A percentile compares a stretch with the other conserved stretches of the same genome.
phyloP scores from a whole-genome alignment of 352 stramenopile species.

The Phytopythium montanum region DNA sequence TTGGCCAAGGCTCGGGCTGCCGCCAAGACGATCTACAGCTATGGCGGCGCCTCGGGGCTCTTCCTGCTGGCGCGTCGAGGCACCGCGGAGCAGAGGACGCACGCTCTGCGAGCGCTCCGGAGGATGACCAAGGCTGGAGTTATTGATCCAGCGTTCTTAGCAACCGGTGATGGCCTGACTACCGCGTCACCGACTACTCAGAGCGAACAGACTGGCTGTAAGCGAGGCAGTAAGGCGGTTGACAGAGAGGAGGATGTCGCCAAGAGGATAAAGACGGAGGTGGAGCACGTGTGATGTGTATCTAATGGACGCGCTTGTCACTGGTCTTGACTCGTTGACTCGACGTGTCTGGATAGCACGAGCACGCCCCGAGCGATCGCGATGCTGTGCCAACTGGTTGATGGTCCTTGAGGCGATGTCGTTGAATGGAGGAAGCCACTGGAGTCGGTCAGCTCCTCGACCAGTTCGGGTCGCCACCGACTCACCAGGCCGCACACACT shows the following conservation, averaged over 20 bases:
- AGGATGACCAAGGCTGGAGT: neutral
- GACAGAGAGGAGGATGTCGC: neutral
- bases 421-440: neutral
- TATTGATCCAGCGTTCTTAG: neutral
- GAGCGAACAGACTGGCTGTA: neutral
- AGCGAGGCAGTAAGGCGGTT: neutral
- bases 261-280: neutral
- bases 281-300: too few relatives aligned
- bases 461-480: constrained; percentile 19
- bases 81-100: neutral
- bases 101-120: neutral
- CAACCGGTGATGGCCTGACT: neutral
- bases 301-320: neutral
- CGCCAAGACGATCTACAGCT: neutral
- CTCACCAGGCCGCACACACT: constrained; percentile 31
- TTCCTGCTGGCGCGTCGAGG: neutral
- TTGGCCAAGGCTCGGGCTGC: neutral
- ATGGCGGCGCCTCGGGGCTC: neutral
- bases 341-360: constrained; percentile 25
- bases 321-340: neutral
- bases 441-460: constrained; percentile 8
- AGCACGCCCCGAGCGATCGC: constrained; percentile 45
- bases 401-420: neutral
- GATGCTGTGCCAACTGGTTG: constrained; percentile 31
- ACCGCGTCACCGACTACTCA: neutral